phyloP scores from a whole-genome alignment of 1,284 basidiomycete species.

The Trametes versicolor region DNA sequence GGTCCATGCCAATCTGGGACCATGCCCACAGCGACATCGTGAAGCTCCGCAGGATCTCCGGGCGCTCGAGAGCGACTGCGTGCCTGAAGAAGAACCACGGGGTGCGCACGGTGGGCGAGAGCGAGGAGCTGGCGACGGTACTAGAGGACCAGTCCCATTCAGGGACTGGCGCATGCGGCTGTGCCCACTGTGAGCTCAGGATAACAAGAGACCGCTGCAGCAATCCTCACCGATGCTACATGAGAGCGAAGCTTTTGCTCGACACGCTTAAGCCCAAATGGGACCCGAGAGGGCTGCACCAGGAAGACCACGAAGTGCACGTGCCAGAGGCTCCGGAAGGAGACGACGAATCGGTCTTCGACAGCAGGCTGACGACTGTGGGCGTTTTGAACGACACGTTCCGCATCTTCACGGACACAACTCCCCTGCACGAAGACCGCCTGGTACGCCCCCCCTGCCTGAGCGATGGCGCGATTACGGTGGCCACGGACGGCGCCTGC shows the following conservation, averaged over 20 bases:
- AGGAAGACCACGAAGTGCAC: constrained; percentile 5
- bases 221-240: background rate
- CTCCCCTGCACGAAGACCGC: too few species aligned
- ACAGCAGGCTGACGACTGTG: background rate
- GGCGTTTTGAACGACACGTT: background rate
- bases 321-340: background rate
- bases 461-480: too few species aligned
- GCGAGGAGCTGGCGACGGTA: background rate
- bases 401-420: background rate
- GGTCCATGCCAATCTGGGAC: background rate
- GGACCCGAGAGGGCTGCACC: constrained; percentile 15
- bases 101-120: background rate
- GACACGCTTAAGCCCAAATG: constrained; percentile 13
- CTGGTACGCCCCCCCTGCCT: too few species aligned
- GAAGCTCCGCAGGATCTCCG: background rate
- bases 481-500: constrained; percentile 44
- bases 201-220: background rate
- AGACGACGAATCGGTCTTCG: background rate
- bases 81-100: background rate
- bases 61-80: background rate
- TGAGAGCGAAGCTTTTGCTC: background rate
- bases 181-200: background rate
- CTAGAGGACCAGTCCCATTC: background rate
- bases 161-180: background rate
- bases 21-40: background rate